A percentile compares a stretch with the other conserved stretches of the same genome.
phyloP scores from a whole-genome alignment of 1,284 basidiomycete genomes.

The Ganoderma meredithae region DNA sequence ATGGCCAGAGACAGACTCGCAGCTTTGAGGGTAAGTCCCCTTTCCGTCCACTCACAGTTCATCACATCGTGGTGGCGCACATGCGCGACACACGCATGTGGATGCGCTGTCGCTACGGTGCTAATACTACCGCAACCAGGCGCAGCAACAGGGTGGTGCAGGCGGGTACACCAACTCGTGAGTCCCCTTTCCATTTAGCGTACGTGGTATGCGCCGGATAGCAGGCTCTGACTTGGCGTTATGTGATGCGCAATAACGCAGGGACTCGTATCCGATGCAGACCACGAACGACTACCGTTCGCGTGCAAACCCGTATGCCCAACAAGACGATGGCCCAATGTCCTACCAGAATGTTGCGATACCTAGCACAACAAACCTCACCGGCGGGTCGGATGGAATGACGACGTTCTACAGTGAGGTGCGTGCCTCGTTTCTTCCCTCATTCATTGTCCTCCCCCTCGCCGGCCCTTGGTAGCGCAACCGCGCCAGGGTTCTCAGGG shows the following conservation, averaged over 20 bases:
- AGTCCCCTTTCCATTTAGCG: slow-evolving; percentile 36
- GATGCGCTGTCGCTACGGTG: neutral
- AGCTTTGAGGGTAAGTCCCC: slow-evolving; percentile 71
- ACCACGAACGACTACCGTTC: slow-evolving; percentile 56
- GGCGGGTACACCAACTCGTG: slow-evolving; percentile 59
- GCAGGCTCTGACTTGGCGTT: slow-evolving; percentile 10
- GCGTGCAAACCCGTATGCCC: slow-evolving; percentile 67
- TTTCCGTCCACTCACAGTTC: slow-evolving; percentile 16
- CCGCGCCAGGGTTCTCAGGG: neutral
- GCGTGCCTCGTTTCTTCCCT: slow-evolving; percentile 28
- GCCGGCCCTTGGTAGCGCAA: slow-evolving; percentile 2
- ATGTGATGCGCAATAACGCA: slow-evolving; percentile 36
- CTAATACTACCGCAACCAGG: slow-evolving; percentile 48
- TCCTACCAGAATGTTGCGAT: slow-evolving; percentile 77
- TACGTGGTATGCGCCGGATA: neutral
- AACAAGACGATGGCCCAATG: slow-evolving; percentile 56
- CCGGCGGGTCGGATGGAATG: slow-evolving; percentile 71
- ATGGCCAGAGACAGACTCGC: slow-evolving; percentile 88
- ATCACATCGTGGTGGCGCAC: neutral
- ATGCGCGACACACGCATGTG: slow-evolving; percentile 10
- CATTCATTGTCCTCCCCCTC: neutral
- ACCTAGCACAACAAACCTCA: slow-evolving; percentile 57
- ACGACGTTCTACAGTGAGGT: slow-evolving; percentile 80
- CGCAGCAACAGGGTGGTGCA: slow-evolving; percentile 60
- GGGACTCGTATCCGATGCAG: slow-evolving; percentile 75